Evolutionary conservation across 768 basidiomycete genomes (phyloP).

Genomic region (Coprinopsis strossmayeri): DNA sequence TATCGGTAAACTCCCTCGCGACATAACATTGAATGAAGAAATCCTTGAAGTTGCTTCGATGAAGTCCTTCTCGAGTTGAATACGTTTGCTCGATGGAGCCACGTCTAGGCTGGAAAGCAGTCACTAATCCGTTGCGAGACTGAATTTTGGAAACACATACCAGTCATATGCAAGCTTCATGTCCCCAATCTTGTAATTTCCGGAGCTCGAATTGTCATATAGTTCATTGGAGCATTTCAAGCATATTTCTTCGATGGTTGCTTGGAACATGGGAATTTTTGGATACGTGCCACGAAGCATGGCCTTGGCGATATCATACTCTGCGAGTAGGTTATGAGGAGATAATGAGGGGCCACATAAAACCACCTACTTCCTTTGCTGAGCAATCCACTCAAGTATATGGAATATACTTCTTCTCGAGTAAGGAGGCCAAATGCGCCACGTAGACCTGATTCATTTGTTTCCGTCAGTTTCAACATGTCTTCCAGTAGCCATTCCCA

Average conservation of each 20-base stretch:
- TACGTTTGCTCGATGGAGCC: slow-evolving; percentile 52
- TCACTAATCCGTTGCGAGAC: too few relatives aligned
- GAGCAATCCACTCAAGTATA: slow-evolving; percentile 83
- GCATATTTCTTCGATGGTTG: slow-evolving; percentile 69
- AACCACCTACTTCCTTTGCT: slow-evolving; percentile 79
- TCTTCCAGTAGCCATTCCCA: slow-evolving; percentile 89
- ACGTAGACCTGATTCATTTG: slow-evolving; percentile 53
- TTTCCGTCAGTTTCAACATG: slow-evolving; percentile 75
- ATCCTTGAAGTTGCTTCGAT: slow-evolving; percentile 97
- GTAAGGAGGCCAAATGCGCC: slow-evolving; percentile 79
- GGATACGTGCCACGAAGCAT: slow-evolving; percentile 45
- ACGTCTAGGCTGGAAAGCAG: slow-evolving; percentile 76
- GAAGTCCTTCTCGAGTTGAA: slow-evolving; percentile 76
- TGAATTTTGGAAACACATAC: slow-evolving; percentile 49
- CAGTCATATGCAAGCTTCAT: slow-evolving; percentile 98
- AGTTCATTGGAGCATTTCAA: slow-evolving; percentile 79
- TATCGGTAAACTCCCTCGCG: slow-evolving; percentile 68
- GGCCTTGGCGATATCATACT: slow-evolving; percentile 59
- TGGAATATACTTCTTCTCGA: slow-evolving; percentile 63
- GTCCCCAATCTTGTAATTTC: slow-evolving; percentile 87
- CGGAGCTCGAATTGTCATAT: slow-evolving; percentile 90
- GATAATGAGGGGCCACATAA: slow-evolving; percentile 9
- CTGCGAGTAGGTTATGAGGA: slow-evolving; percentile 27
- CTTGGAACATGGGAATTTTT: slow-evolving; percentile 41
- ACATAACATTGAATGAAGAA: slow-evolving; percentile 82